A percentile compares a stretch with the other conserved stretches of the same genome.
phyloP scores from a whole-genome alignment of 208 protist species.

The Trypanosoma lewisi region DNA sequence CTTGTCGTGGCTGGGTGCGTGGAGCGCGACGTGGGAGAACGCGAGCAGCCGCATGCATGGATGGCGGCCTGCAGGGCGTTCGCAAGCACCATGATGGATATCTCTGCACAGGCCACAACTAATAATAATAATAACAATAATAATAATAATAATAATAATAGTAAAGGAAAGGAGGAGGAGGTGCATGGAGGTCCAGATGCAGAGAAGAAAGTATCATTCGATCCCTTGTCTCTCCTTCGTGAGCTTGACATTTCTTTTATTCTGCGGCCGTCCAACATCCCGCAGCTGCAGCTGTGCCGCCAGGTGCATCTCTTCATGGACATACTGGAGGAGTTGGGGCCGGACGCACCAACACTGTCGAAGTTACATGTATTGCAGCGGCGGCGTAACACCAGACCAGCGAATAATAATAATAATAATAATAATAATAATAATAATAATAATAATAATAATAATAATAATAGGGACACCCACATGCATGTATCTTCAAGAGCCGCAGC shows the following conservation, averaged over 20 bases:
- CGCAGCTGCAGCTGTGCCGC: conserved; percentile 51
- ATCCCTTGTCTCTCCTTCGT: conserved; percentile 6
- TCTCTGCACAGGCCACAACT: background rate
- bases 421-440: too few relatives aligned
- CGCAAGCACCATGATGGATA: conserved; percentile 34
- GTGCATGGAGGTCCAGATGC: background rate
- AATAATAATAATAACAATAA: background rate
- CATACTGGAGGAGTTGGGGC: conserved; percentile 29
- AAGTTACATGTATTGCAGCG: conserved; percentile 38
- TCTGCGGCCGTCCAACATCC: conserved; percentile 45
- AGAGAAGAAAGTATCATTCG: background rate
- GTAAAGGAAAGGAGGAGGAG: background rate
- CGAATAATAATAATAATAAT: conserved; percentile 16
- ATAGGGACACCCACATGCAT: too few relatives aligned
- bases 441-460: too few relatives aligned
- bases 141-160: too few relatives aligned
- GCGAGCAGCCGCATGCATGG: conserved; percentile 56
- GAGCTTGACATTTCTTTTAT: conserved; percentile 20
- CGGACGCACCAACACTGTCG: conserved; percentile 22
- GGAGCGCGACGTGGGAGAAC: conserved; percentile 57
- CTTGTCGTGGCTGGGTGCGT: conserved; percentile 18
- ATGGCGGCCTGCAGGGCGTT: conserved; percentile 46
- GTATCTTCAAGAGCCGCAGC: too few relatives aligned
- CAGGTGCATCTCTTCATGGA: conserved; percentile 43
- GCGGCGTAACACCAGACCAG: conserved; percentile 27